Percentiles rank a stretch among this genome's conserved stretches.
Evolutionary conservation across 2,329 filamentous ascomycete genomes (phyloP).

Genomic region (Allantophomopsis cytisporea): DNA sequence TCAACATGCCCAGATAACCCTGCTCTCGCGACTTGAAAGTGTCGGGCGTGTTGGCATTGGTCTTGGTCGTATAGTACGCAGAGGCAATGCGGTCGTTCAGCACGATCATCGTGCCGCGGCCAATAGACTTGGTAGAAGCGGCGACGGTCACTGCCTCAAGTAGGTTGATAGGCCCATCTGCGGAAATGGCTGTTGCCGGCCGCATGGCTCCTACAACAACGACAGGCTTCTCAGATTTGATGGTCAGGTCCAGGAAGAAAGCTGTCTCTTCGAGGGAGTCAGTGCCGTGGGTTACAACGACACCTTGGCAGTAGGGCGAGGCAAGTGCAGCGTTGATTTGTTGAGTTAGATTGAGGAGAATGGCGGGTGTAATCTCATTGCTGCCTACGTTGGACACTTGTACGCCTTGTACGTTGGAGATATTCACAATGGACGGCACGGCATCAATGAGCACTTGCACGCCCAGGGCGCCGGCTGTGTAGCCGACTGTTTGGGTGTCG

Average conservation of each 20-base stretch:
- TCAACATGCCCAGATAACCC: conserved; percentile 41
- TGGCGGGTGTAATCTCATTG: conserved; percentile 28
- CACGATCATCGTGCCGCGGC: conserved; percentile 42
- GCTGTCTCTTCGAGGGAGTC: conserved; percentile 49
- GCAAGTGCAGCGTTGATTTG: conserved; percentile 32
- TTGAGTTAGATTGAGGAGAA: conserved; percentile 30
- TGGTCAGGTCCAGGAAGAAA: conserved; percentile 43
- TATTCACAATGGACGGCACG: conserved; percentile 35
- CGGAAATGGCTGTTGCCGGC: conserved; percentile 42
- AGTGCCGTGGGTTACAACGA: conserved; percentile 38
- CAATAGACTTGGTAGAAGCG: conserved; percentile 24
- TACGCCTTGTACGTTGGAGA: conserved; percentile 35
- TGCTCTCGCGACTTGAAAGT: conserved; percentile 44
- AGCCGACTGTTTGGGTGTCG: conserved; percentile 37
- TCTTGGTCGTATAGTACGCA: conserved; percentile 44
- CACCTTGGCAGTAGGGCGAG: conserved; percentile 18
- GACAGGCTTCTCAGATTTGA: conserved; percentile 41
- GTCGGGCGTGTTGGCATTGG: conserved; percentile 45
- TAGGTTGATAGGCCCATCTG: conserved; percentile 47
- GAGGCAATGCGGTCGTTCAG: conserved; percentile 45
- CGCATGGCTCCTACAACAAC: conserved; percentile 47
- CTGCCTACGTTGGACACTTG: conserved; percentile 34
- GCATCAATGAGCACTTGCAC: conserved; percentile 31
- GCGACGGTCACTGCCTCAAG: conserved; percentile 44
- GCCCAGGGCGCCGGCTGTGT: conserved; percentile 24